Conservation (phyloP, 2,329 filamentous ascomycete genomes). For the Rutstroemia sp. region DNA sequence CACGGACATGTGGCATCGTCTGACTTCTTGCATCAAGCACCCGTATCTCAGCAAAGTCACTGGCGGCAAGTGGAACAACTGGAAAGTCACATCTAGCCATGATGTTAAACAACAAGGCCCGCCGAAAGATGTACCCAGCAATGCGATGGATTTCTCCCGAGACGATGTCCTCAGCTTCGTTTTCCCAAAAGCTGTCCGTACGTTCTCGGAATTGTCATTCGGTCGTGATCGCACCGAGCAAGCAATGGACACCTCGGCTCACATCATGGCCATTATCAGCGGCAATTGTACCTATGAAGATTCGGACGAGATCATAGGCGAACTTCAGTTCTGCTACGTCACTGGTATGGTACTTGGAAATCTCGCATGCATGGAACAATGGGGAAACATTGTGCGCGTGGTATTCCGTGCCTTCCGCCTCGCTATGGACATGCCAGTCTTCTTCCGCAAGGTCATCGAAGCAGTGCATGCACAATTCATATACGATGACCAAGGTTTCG, state of each 20-base stretch:
- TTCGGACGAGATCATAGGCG: constrained; percentile 44
- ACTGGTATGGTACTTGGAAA: constrained; percentile 52
- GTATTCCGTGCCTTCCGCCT: constrained; percentile 45
- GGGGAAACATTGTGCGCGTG: constrained; percentile 49
- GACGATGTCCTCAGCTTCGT: constrained; percentile 42
- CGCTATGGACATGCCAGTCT: constrained; percentile 34
- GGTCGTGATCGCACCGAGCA: constrained; percentile 35
- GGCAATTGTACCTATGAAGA: constrained; percentile 28
- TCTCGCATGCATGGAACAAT: constrained; percentile 52
- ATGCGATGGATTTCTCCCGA: constrained; percentile 33
- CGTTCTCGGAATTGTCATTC: constrained; percentile 33
- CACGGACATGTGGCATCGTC: constrained; percentile 41
- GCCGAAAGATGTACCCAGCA: constrained; percentile 3
- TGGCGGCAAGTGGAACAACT: constrained; percentile 36
- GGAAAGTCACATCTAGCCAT: constrained; percentile 48
- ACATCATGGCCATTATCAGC: constrained; percentile 38
- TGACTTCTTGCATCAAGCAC: constrained; percentile 43
- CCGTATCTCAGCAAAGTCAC: constrained; percentile 41
- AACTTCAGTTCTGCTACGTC: constrained; percentile 54
- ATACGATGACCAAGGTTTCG: constrained; percentile 44
- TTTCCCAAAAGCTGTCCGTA: constrained; percentile 37
- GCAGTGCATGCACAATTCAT: constrained; percentile 48
- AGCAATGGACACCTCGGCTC: constrained; percentile 41
- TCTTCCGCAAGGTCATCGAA: constrained; percentile 41
- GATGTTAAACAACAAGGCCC: constrained; percentile 29